Conservation (phyloP, 2,329 filamentous ascomycete species). For the Gliomastix tumulicola region DNA sequence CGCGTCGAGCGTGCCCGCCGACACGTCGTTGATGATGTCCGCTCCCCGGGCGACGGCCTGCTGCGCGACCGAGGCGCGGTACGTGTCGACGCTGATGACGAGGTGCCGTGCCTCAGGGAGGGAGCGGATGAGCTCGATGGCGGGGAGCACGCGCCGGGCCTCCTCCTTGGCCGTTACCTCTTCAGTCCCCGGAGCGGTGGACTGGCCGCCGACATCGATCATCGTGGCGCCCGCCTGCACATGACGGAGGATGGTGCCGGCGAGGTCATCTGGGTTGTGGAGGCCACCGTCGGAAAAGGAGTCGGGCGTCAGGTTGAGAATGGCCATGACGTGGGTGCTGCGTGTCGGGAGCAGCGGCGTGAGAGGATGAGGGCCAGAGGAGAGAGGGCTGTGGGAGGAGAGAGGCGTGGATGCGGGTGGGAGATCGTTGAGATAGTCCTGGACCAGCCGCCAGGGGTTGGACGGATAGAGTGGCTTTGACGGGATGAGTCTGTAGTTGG, state of each 20-base stretch:
- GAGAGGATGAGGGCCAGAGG: constrained; percentile 38
- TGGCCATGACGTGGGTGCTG: constrained; percentile 80
- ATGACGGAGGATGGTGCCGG: constrained; percentile 51
- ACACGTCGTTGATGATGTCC: constrained; percentile 93
- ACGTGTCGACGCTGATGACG: constrained; percentile 89
- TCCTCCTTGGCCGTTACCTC: constrained; percentile 70
- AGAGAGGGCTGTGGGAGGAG: constrained; percentile 53
- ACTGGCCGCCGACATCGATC: constrained; percentile 90
- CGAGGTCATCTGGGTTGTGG: constrained; percentile 48
- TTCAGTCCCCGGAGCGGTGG: constrained; percentile 69
- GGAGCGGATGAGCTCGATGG: constrained; percentile 65
- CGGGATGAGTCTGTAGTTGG: constrained; percentile 43
- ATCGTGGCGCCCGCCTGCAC: constrained; percentile 70
- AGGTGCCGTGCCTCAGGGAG: constrained; percentile 55
- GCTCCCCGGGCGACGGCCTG: constrained; percentile 72
- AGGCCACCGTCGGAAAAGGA: constrained; percentile 90
- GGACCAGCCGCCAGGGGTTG: constrained; percentile 53
- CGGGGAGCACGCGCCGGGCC: constrained; percentile 68
- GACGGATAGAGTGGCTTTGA: constrained; percentile 41
- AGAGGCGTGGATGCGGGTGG: constrained; percentile 40
- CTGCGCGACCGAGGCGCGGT: constrained; percentile 75
- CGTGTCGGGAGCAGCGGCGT: constrained; percentile 51
- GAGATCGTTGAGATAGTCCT: constrained; percentile 56
- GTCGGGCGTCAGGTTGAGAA: constrained; percentile 90
- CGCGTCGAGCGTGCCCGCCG: constrained; percentile 70